Base-by-base conservation (phyloP, 106 monocot genomes). In the Platanthera guangdongensis region DNA sequence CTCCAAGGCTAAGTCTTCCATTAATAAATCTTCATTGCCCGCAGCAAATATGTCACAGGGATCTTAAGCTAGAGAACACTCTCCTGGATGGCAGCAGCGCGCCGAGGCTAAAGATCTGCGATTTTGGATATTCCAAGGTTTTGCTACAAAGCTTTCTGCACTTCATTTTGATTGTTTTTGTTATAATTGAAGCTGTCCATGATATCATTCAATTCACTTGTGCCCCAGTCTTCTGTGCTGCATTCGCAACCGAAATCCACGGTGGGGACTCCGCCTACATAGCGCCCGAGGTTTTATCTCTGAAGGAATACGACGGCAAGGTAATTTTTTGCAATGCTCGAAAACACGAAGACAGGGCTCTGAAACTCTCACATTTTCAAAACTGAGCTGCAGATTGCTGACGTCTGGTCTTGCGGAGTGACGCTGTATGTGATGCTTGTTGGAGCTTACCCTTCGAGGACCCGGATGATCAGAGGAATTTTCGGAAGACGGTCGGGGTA, bases 401-500 rank as follows among this genome's bases (percentile, higher is more conserved):
- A 93, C 86, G 90, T 93, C 50, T 93, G 93, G 93, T 93, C 93
- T 50, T 93, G 90, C 86, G 93, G 93, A 54, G 93, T 93, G 57
- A 93, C 93, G 39, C 78, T 93, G 39, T 93, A 93, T 78, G 92
- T 93, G 57, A 93, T 93, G 92, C 77, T 93, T 3, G 90, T 93
- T 59, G 92, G 92, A 48, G 76, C 87, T 28, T 90, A 93, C 76
- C 90, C 13, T 93, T 93, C 68, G 93, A 90, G 77, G 93, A 93
- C 73, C 90, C 89, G 30, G 90, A 86, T 50, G 92, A 93, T 72
- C 93, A 90, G 7, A 82, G 77, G 72, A 93, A 90, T 77, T 93
- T 93, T 49, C 53, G 86, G 16, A 93, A 93, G 77, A 93, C 93
- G 12, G 82, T 93, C 69, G 81, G 77, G 57, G 93, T 88, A 32